Evolutionary conservation across 176 grass and related monocot genomes (phyloP).

Genomic region (Rhipidocladum racemiflorum): DNA sequence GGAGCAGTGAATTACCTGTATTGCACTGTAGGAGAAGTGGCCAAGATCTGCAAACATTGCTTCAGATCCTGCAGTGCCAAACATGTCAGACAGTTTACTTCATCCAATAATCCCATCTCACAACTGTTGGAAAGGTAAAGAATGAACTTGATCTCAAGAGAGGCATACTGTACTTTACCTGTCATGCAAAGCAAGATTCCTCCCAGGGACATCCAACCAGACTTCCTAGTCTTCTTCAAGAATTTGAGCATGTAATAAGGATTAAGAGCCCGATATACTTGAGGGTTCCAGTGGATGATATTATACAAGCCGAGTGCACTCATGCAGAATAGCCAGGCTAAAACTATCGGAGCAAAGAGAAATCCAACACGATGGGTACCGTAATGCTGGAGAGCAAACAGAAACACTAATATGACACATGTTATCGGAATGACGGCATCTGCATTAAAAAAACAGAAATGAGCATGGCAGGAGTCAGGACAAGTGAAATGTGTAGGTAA

Average conservation of each 20-base stretch:
- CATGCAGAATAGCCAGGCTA: conserved; percentile 82
- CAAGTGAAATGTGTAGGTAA: background rate
- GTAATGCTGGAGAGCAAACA: conserved; percentile 92
- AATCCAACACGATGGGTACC: conserved; percentile 83
- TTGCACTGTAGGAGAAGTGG: conserved; percentile 89
- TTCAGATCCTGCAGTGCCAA: conserved; percentile 72
- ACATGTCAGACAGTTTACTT: background rate
- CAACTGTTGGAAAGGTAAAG: background rate
- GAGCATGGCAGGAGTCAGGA: background rate
- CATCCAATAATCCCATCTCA: background rate
- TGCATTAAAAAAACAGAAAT: conserved; percentile 18
- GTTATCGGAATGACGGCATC: conserved; percentile 85
- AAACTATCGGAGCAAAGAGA: conserved; percentile 77
- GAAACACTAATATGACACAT: conserved; percentile 67
- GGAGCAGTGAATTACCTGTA: conserved; percentile 53
- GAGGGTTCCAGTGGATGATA: conserved; percentile 76
- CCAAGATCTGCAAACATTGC: conserved; percentile 99
- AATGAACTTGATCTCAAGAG: background rate
- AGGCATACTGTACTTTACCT: conserved; percentile 39
- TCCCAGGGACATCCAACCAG: conserved; percentile 94
- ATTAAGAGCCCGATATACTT: conserved; percentile 66
- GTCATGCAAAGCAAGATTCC: conserved; percentile 95
- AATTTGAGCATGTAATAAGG: conserved; percentile 78
- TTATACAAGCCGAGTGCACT: conserved; percentile 79
- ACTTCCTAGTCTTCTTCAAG: conserved; percentile 88